These are phyloP conservation scores for Didymella keratinophila DNA, from an alignment of 2,329 filamentous ascomycete genomes.

Conservation along the genomic window DNA sequence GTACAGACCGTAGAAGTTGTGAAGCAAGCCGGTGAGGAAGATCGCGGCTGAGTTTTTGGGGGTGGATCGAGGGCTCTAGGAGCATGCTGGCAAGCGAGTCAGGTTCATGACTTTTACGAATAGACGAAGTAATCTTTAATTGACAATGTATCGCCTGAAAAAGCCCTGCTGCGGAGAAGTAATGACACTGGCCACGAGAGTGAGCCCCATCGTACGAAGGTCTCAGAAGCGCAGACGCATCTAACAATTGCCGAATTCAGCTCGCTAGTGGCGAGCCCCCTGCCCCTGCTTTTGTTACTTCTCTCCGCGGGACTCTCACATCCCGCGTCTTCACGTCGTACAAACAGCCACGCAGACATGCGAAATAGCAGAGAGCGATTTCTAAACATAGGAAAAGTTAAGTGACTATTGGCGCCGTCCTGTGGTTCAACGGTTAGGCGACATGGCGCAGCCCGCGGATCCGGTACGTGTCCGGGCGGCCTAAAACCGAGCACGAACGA, in stretches of 20 bases:
- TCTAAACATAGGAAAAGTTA: slow-evolving; percentile 15
- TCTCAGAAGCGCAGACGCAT: slow-evolving; percentile 6
- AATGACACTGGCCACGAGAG: background rate
- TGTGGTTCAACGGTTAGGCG: slow-evolving; percentile 11
- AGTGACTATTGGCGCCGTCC: background rate
- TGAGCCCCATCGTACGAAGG: background rate
- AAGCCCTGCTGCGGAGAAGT: background rate
- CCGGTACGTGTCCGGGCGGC: slow-evolving; percentile 2
- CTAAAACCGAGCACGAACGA: slow-evolving; percentile 14
- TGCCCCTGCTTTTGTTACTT: background rate
- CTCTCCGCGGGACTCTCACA: background rate
- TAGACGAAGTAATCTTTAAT: background rate
- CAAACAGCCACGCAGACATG: background rate
- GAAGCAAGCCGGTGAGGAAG: slow-evolving; percentile 8
- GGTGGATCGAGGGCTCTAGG: slow-evolving; percentile 7
- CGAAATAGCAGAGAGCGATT: background rate
- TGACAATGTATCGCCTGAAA: background rate
- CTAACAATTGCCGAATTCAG: slow-evolving; percentile 10
- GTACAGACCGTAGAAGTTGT: background rate
- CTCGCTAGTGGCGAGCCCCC: slow-evolving; percentile 8
- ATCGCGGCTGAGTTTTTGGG: slow-evolving; percentile 2
- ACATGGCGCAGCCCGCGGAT: slow-evolving; percentile 16
- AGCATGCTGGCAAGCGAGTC: slow-evolving; percentile 17
- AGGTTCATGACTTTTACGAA: slow-evolving; percentile 5
- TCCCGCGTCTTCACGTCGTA: background rate